phyloP scores from a whole-genome alignment of 2,329 filamentous ascomycete genomes.

The Drechmeria coniospora region DNA sequence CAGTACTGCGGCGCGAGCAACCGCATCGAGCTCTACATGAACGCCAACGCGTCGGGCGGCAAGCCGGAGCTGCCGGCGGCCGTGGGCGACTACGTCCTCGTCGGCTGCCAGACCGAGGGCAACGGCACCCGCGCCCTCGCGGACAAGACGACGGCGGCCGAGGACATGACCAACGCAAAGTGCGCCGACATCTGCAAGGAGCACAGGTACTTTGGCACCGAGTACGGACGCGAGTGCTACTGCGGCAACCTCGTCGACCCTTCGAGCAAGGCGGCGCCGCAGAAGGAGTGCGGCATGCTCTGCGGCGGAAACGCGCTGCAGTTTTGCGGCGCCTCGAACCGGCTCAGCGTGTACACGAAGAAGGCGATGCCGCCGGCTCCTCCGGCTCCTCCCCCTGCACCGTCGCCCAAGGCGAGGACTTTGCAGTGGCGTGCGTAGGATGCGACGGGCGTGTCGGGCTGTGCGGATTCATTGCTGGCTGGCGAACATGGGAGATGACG shows the following conservation, averaged over 20 bases:
- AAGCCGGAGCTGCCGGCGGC: constrained; percentile 16
- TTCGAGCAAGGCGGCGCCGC: constrained; percentile 13
- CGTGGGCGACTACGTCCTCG: constrained; percentile 16
- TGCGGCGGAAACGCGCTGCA: constrained; percentile 21
- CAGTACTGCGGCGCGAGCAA: constrained; percentile 19
- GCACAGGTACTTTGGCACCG: constrained; percentile 19
- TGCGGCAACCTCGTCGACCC: constrained; percentile 16
- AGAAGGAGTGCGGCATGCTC: constrained; percentile 22
- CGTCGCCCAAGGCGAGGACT: not conserved
- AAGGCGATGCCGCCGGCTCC: constrained; percentile 4
- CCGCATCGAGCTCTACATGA: constrained; percentile 19
- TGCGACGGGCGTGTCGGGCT: not conserved
- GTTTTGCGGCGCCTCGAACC: constrained; percentile 24
- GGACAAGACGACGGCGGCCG: constrained; percentile 8
- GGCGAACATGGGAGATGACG: no score
- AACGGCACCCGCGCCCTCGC: constrained; percentile 17
- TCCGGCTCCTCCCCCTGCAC: not conserved
- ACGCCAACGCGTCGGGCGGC: constrained; percentile 10
- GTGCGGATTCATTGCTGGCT: no score
- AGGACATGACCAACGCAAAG: constrained; percentile 16
- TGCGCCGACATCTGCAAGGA: constrained; percentile 17
- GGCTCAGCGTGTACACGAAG: constrained; percentile 21
- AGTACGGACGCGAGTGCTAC: constrained; percentile 23
- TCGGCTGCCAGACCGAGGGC: constrained; percentile 22
- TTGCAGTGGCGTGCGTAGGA: not conserved